phyloP scores from a whole-genome alignment of 2,329 filamentous ascomycete genomes.

The Fusarium musae region DNA sequence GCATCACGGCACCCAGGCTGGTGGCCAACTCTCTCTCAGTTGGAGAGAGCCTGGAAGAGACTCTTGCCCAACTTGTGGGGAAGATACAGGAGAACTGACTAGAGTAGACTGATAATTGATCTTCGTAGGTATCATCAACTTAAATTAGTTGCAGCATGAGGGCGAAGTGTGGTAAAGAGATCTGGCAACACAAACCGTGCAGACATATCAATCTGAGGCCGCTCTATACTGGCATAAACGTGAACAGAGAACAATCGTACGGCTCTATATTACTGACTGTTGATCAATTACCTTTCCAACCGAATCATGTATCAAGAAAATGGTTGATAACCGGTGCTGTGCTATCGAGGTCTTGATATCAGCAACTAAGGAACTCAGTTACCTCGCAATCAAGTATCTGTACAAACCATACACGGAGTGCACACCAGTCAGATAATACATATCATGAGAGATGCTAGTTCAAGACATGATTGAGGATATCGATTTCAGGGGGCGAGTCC shows the following conservation, averaged over 20 bases:
- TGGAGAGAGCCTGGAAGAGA: not conserved
- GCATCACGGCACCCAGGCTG: not conserved
- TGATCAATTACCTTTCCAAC: not conserved
- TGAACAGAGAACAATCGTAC: rapidly evolving
- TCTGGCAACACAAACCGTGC: not conserved
- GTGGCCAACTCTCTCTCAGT: not conserved
- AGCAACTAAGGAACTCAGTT: not conserved
- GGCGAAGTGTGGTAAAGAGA: not conserved
- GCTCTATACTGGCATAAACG: not conserved
- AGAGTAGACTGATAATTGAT: not conserved
- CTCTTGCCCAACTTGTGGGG: not conserved
- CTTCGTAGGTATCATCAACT: not conserved
- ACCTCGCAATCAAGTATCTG: not conserved
- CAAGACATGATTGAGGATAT: not conserved
- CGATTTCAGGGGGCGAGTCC: not conserved
- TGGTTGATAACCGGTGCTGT: not conserved
- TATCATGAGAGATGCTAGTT: rapidly evolving
- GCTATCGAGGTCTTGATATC: not conserved
- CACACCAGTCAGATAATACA: not conserved
- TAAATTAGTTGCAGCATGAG: not conserved
- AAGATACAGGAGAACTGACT: no score
- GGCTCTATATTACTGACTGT: rapidly evolving
- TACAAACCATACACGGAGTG: rapidly evolving
- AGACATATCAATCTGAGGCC: no score
- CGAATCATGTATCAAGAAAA: not conserved